phyloP scores from a whole-genome alignment of 441 rosid species.

The California macrophylla region DNA sequence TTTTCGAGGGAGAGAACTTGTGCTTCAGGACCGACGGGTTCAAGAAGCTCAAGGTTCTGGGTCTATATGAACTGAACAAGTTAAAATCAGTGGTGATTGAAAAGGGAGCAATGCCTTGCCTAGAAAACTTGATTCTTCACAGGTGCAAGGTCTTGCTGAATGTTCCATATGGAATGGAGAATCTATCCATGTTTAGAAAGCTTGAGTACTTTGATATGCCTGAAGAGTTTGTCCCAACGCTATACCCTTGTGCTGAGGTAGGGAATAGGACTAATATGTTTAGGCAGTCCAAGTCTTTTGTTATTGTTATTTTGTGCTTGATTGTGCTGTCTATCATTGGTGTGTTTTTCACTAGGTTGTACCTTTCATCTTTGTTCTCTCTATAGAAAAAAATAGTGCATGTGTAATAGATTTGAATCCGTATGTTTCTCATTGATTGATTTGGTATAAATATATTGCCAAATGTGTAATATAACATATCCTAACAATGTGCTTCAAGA shows the following conservation, averaged over 20 bases:
- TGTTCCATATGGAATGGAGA: constrained; percentile 39
- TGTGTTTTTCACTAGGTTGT: not conserved
- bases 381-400: too few species aligned
- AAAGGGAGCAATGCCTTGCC: constrained; percentile 33
- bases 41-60: constrained; percentile 27
- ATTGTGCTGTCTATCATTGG: not conserved
- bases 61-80: constrained; percentile 27
- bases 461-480: too few species aligned
- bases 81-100: constrained; percentile 24
- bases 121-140: constrained; percentile 28
- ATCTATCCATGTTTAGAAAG: constrained; percentile 23
- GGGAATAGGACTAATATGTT: not conserved
- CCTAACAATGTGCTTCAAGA: too few species aligned
- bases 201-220: constrained; percentile 36
- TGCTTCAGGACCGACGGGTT: constrained; percentile 27
- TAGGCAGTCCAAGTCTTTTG: not conserved
- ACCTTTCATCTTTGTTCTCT: not conserved
- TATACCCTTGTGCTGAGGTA: constrained; percentile 18
- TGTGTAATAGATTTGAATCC: too few species aligned
- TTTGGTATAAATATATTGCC: too few species aligned
- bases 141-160: constrained; percentile 28
- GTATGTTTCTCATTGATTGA: too few species aligned
- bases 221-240: constrained; percentile 20
- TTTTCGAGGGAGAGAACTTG: constrained; percentile 22
- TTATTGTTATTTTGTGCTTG: not conserved